Percentiles rank a stretch among this genome's conserved stretches.
phyloP scores from a whole-genome alignment of 257 asterid species.

The Linaria vulgaris region DNA sequence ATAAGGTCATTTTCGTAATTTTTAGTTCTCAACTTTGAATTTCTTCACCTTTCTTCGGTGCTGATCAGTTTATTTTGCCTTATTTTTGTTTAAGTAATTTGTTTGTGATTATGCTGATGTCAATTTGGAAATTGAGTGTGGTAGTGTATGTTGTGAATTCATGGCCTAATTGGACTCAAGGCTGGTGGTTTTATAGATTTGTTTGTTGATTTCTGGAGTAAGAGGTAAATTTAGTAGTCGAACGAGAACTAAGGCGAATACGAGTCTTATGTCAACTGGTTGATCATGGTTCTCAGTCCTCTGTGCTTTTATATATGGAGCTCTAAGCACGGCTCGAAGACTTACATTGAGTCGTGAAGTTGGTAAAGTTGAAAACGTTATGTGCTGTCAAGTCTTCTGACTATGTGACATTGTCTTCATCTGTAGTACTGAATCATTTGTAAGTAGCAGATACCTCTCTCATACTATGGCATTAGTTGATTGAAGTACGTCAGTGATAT shows the following conservation, averaged over 20 bases:
- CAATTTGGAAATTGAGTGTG: slow-evolving; percentile 7
- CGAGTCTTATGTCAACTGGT: too few species aligned
- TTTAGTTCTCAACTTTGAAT: slow-evolving; percentile 21
- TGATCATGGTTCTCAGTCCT: not conserved
- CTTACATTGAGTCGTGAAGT: not conserved
- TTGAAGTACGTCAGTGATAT: not conserved
- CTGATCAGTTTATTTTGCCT: slow-evolving; percentile 24
- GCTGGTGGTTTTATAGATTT: slow-evolving; percentile 19
- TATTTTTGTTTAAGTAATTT: not conserved
- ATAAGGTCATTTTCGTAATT: slow-evolving; percentile 43
- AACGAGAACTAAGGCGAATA: not conserved
- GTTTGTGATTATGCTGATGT: not conserved
- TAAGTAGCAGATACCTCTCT: slow-evolving; percentile 5
- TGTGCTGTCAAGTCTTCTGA: not conserved
- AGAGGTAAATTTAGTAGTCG: slow-evolving; percentile 8
- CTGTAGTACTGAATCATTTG: not conserved
- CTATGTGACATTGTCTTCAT: not conserved
- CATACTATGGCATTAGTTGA: not conserved
- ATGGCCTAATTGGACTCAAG: slow-evolving; percentile 4
- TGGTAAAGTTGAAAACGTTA: not conserved
- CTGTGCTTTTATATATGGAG: slow-evolving; percentile 3
- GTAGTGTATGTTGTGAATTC: slow-evolving; percentile 6
- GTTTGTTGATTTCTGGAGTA: slow-evolving; percentile 11
- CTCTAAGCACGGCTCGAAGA: not conserved
- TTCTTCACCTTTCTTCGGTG: slow-evolving; percentile 5